Conservation (phyloP, 192 early-diverging fungal species). For the Paraglomus occultum region DNA sequence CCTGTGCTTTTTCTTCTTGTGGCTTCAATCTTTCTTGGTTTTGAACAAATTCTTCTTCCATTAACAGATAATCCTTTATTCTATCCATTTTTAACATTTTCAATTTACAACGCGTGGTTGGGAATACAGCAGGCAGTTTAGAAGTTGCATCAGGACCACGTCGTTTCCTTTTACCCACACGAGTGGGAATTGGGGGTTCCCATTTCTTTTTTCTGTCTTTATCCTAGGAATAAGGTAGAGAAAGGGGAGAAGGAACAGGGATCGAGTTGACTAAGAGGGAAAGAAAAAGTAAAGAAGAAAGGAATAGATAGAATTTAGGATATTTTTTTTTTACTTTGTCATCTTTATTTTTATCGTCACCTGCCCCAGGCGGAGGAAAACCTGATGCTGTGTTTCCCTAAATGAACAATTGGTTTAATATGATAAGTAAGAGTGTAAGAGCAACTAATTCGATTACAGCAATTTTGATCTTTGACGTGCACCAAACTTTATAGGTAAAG, state of each 20-base stretch:
- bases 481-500: too few species aligned
- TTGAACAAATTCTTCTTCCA: conserved; percentile 99
- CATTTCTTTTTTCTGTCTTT: conserved; percentile 95
- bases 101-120: conserved; percentile 94
- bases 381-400: conserved; percentile 89
- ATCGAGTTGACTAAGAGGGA: background rate
- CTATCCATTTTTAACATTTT: conserved; percentile 97
- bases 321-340: conserved; percentile 42
- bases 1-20: conserved; percentile 83
- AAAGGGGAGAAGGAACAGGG: conserved; percentile 1
- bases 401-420: background rate
- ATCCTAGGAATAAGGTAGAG: conserved; percentile 37
- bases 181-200: conserved; percentile 98
- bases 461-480: too few species aligned
- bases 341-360: conserved; percentile 55
- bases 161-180: conserved; percentile 98
- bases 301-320: background rate
- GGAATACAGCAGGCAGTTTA: conserved; percentile 96
- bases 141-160: conserved; percentile 86
- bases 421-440: too few species aligned
- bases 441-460: too few species aligned
- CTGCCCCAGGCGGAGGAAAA: conserved; percentile 59
- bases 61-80: conserved; percentile 96
- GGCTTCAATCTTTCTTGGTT: conserved; percentile 99
- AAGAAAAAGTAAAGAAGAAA: background rate